Conservation (phyloP, 106 monocot species). For the Platanthera guangdongensis region DNA sequence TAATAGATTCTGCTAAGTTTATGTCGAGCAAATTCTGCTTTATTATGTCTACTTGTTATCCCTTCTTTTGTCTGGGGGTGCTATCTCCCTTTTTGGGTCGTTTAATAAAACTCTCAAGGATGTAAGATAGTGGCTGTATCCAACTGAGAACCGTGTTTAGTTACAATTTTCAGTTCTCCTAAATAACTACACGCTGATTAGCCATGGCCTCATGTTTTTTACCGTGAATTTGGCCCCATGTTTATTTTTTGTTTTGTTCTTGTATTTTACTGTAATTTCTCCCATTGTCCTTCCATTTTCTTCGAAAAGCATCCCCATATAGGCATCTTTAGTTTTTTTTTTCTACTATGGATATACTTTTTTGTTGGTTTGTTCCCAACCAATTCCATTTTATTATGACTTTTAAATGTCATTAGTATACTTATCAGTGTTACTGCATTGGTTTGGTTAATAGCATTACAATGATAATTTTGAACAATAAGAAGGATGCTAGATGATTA, state of each 20-base stretch:
- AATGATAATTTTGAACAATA: background rate
- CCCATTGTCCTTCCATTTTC: background rate
- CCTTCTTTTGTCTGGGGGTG: background rate
- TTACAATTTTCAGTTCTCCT: background rate
- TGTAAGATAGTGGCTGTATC: background rate
- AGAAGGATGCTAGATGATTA: background rate
- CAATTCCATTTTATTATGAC: background rate
- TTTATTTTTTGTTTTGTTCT: background rate
- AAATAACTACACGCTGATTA: background rate
- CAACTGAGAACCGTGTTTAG: background rate
- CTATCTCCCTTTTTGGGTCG: background rate
- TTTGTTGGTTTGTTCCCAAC: background rate
- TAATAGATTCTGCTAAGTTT: background rate
- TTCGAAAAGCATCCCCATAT: background rate
- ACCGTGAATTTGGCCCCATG: background rate
- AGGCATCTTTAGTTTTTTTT: background rate
- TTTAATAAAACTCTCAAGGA: background rate
- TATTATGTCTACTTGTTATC: background rate
- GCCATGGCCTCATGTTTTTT: background rate
- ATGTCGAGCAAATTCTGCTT: background rate
- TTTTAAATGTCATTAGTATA: background rate
- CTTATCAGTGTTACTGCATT: background rate
- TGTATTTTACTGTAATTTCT: background rate
- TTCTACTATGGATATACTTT: background rate
- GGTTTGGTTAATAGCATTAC: background rate